These are phyloP conservation scores for Fusarium sp. DNA, from an alignment of 2,329 filamentous ascomycete genomes.

Conservation along the genomic window DNA sequence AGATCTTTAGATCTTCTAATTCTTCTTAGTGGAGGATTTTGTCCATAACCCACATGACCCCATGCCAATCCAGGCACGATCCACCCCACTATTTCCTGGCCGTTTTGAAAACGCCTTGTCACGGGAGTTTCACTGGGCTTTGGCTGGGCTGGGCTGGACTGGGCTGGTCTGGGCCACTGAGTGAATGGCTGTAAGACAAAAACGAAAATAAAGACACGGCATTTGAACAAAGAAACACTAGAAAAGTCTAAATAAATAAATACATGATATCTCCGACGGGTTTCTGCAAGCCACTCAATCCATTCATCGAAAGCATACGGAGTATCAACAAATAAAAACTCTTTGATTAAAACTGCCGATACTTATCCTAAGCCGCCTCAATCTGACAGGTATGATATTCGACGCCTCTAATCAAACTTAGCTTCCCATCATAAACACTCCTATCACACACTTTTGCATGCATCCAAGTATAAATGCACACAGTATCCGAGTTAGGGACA, in stretches of 20 bases:
- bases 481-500: background rate
- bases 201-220: conserved; percentile 9
- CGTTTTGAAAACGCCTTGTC: conserved; percentile 14
- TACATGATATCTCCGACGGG: background rate
- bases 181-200: conserved; percentile 2
- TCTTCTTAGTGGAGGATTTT: background rate
- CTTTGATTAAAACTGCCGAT: conserved; percentile 1
- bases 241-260: background rate
- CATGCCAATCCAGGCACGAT: conserved; percentile 10
- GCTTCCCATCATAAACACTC: conserved; percentile 8
- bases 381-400: background rate
- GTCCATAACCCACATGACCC: conserved; percentile 7
- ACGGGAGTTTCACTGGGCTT: background rate
- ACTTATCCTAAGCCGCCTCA: background rate
- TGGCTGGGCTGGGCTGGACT: no score
- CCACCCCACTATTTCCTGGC: conserved; percentile 6
- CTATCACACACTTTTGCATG: background rate
- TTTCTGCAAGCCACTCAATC: background rate
- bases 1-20: conserved; percentile 8
- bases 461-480: background rate
- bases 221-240: background rate
- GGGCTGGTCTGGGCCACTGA: no score
- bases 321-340: background rate
- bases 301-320: no score
- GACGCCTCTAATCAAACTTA: conserved; percentile 12